These are phyloP conservation scores for Curvularia hawaiiensis DNA, from an alignment of 2,329 filamentous ascomycete species.

Conservation along the genomic window DNA sequence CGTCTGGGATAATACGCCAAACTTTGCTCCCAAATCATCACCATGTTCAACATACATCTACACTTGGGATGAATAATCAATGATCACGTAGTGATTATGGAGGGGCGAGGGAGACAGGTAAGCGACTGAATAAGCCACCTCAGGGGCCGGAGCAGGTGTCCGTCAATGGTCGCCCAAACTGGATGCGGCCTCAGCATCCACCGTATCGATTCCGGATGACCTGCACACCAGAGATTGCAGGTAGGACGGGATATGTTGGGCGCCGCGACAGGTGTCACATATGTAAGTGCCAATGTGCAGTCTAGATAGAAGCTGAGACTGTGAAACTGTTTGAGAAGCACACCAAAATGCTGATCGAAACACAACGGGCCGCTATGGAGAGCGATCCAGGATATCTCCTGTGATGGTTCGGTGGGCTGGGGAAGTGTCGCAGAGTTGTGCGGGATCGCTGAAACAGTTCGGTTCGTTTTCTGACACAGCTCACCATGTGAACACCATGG, in stretches of 20 bases:
- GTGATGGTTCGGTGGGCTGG: slow-evolving; percentile 14
- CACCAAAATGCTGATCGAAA: slow-evolving; percentile 19
- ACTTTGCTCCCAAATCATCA: neutral
- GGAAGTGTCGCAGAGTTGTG: slow-evolving; percentile 13
- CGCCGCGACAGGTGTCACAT: slow-evolving; percentile 20
- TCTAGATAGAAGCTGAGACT: slow-evolving; percentile 12
- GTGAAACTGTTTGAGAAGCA: slow-evolving; percentile 19
- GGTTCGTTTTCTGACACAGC: slow-evolving; percentile 21
- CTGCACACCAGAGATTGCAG: neutral
- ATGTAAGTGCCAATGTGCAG: slow-evolving; percentile 15
- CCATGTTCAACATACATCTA: neutral
- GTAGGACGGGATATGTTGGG: slow-evolving; percentile 1
- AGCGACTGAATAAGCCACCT: neutral
- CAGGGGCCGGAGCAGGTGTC: neutral
- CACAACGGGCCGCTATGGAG: slow-evolving; percentile 2
- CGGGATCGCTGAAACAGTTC: slow-evolving; percentile 20
- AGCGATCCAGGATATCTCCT: slow-evolving; percentile 10
- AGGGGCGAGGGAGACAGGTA: neutral
- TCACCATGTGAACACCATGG: slow-evolving; percentile 13
- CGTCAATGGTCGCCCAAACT: neutral
- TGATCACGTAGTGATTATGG: neutral
- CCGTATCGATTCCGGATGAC: neutral
- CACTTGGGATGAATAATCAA: neutral
- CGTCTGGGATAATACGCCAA: neutral
- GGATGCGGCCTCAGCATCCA: slow-evolving; percentile 1